Base-by-base conservation (phyloP, 495 filamentous ascomycete species). In the Pseudotulostoma volvatum region DNA sequence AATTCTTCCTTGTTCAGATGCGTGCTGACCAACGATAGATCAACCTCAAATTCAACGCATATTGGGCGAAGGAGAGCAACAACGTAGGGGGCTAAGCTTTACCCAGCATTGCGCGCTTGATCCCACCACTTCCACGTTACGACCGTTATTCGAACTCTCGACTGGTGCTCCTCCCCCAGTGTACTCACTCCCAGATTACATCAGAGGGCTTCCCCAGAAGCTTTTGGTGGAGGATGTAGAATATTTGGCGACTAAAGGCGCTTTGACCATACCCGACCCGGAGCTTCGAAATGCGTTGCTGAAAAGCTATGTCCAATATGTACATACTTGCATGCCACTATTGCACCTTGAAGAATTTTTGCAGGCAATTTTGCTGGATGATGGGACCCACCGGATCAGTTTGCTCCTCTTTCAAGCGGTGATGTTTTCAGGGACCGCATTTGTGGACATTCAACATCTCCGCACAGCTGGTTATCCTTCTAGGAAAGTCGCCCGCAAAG, bases 311-410 rank as follows among this genome's bases (percentile, higher is more conserved):
- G 65, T 86, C 37, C 78, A 88, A 51, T 90, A 76, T 55, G 84
- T 90, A 4, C 77, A 93, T 49, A 82, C 84, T 3, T 88, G 80
- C 54, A 88, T 90, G 82, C 84, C 84, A n/a, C 61, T 88, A 18
- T 48, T 93, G 35, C 81, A 93, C 44, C 55, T 84, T 42, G 70
- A 78, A 42, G 72, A 83, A 31, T 84, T 88, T 51, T 51, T 90
- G 18, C 55, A 64, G 43, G 73, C 71, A 32, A 68, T 86, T 39
- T 71, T 74, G 28, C 60, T 66, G 39, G 68, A 69, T 34, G 76
- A 83, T 51, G 79, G 77, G 15, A 63, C 65, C 16, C 64, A 71
- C 38, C 80, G 77, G 20, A 74, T 81, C 47, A 88, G 84, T 56
- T 56, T 93, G 43, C 66, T 92, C 39, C 60, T 86, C 5, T 85